Percentiles rank a stretch among this genome's conserved stretches.
Evolutionary conservation across 2,329 filamentous ascomycete genomes (phyloP).

Genomic region (Helicocarpus griseus): DNA sequence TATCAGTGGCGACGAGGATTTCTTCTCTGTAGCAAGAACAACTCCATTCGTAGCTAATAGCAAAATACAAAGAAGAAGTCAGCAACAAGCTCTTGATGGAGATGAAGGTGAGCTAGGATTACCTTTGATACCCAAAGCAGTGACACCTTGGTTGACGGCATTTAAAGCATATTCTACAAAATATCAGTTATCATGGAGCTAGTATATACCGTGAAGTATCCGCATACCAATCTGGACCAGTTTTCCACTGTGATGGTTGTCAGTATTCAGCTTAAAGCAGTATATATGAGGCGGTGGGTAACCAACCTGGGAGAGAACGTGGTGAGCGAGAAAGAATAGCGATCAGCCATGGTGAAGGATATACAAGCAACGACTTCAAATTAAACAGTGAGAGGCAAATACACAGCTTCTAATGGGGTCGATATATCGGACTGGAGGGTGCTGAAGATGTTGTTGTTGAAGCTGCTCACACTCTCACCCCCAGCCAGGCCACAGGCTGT

Average conservation of each 20-base stretch:
- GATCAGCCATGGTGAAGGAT: slow-evolving; percentile 68
- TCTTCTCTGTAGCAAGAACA: slow-evolving; percentile 98
- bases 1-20: slow-evolving; percentile 94
- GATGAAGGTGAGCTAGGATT: slow-evolving; percentile 15
- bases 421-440: neutral
- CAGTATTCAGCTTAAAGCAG: slow-evolving; percentile 27
- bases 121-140: slow-evolving; percentile 97
- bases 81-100: slow-evolving; percentile 4
- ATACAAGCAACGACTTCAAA: slow-evolving; percentile 13
- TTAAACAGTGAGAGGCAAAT: neutral
- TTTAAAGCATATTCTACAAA: slow-evolving; percentile 91
- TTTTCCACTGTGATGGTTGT: slow-evolving; percentile 65
- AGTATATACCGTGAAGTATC: neutral
- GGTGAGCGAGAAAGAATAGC: slow-evolving; percentile 98
- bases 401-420: neutral
- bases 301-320: slow-evolving; percentile 97
- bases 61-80: slow-evolving; percentile 4
- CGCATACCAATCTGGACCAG: slow-evolving; percentile 88
- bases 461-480: neutral
- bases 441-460: neutral
- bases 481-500: slow-evolving; percentile 3
- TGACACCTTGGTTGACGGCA: slow-evolving; percentile 98
- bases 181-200: slow-evolving; percentile 13
- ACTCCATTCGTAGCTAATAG: slow-evolving; percentile 87
- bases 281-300: slow-evolving; percentile 14